phyloP scores from a whole-genome alignment of 176 grass and related monocot genomes.

The Carex pumila region DNA sequence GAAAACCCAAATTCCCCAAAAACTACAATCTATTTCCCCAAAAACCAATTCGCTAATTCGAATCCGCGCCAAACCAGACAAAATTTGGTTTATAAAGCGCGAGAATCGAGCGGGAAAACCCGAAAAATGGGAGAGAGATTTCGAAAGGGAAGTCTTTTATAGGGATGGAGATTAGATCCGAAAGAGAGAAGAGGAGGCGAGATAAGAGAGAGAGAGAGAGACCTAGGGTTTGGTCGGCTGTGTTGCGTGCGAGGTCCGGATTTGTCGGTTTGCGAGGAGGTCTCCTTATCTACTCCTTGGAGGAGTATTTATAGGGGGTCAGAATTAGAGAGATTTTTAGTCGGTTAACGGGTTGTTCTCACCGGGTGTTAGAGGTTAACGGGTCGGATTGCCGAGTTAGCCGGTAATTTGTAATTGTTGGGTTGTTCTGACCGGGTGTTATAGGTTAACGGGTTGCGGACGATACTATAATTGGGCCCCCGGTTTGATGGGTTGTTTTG shows the following conservation, averaged over 20 bases:
- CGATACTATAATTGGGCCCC: not conserved
- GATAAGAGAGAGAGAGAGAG: not conserved
- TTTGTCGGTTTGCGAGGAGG: not conserved
- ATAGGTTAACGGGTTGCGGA: constrained; percentile 15
- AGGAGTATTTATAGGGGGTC: constrained; percentile 20
- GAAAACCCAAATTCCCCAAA: not conserved
- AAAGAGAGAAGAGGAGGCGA: not conserved
- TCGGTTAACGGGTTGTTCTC: not conserved
- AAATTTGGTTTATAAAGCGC: not conserved
- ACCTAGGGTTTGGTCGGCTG: not conserved
- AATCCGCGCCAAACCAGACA: not conserved
- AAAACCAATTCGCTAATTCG: not conserved
- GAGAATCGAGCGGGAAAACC: constrained; percentile 33
- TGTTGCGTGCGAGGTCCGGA: not conserved
- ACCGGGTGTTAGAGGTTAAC: constrained; percentile 37
- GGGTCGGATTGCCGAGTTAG: not conserved
- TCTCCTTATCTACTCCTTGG: not conserved
- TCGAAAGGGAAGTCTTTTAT: constrained; percentile 65
- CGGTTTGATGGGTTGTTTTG: not conserved
- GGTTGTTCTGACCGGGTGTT: constrained; percentile 17
- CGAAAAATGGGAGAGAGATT: not conserved
- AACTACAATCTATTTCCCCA: not conserved
- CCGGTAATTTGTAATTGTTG: not conserved
- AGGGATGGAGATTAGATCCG: constrained; percentile 32
- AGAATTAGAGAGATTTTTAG: not conserved